Conservation (phyloP, 176 grass and related monocot species). For the Rhynchospora tenuis region DNA sequence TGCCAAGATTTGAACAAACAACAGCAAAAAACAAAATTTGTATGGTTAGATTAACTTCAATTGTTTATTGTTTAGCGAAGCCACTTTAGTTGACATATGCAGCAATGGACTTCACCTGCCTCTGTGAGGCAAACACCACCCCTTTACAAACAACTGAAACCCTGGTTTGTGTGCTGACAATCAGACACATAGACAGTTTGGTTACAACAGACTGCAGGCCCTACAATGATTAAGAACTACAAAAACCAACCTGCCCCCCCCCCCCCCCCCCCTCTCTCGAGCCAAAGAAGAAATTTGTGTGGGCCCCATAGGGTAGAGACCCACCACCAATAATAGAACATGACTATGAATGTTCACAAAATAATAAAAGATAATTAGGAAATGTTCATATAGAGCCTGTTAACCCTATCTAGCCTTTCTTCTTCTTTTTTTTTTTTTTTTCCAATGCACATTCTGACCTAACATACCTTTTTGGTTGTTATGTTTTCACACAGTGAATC, state of each 20-base stretch:
- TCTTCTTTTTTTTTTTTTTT: neutral
- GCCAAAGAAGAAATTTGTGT: neutral
- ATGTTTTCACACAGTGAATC: neutral
- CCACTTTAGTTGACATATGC: neutral
- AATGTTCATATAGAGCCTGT: neutral
- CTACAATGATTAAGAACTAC: neutral
- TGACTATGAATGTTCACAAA: neutral
- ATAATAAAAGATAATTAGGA: neutral
- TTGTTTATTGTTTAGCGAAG: neutral
- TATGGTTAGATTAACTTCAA: neutral
- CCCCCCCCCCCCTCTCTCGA: neutral
- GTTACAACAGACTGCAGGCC: neutral
- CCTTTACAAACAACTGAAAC: neutral
- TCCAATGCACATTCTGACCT: neutral
- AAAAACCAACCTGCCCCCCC: too few species aligned
- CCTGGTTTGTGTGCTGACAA: neutral
- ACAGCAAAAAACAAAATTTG: slow-evolving; percentile 5
- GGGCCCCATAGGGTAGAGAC: neutral
- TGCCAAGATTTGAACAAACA: slow-evolving; percentile 35
- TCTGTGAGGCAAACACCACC: neutral
- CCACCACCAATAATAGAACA: neutral
- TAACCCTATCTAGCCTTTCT: neutral
- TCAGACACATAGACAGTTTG: neutral
- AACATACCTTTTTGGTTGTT: neutral
- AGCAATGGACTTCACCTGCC: neutral